These are phyloP conservation scores for Tolypocladium album DNA, from an alignment of 2,329 filamentous ascomycete genomes.

Conservation along the genomic window DNA sequence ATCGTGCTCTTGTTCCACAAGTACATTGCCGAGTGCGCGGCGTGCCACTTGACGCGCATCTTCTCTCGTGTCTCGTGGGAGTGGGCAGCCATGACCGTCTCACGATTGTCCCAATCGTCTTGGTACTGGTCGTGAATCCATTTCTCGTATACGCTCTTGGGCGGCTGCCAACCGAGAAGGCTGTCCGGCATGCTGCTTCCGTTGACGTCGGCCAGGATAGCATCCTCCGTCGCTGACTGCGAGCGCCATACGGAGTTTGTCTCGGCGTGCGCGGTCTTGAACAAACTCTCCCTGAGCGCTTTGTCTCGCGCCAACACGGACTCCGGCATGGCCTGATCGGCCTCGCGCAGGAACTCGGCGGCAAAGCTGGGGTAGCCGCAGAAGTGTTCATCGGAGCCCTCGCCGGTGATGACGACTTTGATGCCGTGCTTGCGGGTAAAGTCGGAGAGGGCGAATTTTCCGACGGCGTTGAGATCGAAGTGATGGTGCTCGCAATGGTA, in stretches of 20 bases:
- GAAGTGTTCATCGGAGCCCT: constrained; percentile 44
- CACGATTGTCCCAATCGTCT: neutral
- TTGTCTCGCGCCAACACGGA: constrained; percentile 6
- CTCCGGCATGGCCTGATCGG: constrained; percentile 26
- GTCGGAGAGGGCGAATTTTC: constrained; percentile 37
- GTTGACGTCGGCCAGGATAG: neutral
- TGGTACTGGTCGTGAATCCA: neutral
- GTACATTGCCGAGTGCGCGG: constrained; percentile 2
- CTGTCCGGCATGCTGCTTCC: neutral
- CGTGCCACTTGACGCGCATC: constrained; percentile 3
- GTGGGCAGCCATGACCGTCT: neutral
- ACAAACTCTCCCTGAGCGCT: neutral
- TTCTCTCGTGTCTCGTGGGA: neutral
- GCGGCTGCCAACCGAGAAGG: neutral
- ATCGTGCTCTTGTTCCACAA: constrained; percentile 7
- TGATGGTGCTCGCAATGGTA: constrained; percentile 21
- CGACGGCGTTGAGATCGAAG: constrained; percentile 40
- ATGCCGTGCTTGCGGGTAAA: constrained; percentile 32
- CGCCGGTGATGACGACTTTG: constrained; percentile 43
- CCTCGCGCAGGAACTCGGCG: constrained; percentile 36
- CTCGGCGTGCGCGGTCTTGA: neutral
- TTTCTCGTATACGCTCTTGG: neutral
- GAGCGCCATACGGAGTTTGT: neutral
- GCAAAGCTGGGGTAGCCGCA: constrained; percentile 37
- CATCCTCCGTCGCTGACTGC: neutral